Evolutionary conservation across 768 basidiomycete genomes (phyloP), one percentile per base, ranked within the genome.

Genomic region (Russula brevipes): DNA sequence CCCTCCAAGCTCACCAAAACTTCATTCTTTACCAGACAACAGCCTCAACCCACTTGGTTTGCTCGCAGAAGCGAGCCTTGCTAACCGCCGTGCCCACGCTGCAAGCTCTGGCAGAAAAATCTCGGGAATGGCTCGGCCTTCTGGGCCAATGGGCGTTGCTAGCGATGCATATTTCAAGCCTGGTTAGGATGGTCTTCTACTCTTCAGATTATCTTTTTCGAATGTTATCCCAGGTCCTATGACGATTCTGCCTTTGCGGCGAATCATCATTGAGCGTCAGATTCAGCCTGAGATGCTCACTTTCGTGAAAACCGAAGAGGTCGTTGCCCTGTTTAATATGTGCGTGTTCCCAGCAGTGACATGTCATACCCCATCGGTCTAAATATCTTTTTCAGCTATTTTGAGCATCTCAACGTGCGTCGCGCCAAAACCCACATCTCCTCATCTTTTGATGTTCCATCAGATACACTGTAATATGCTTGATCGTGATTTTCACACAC

Each of bases 281-380:
- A 76, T 94, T 36, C 93, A 94, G 69, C 95, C 95, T 0, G 95
- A 97, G 70, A 95, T 97, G 85, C 78, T 98, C 45, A 91, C 80
- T 66, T 95, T 96, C 67, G 88, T 93, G 3, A 79, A 79, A 60
- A 89, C 89, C 0, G 91, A 96, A 31, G 93, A 98, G 71, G 95
- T 98, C 45, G 85, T 94, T 19, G 88, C 86, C 4, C 77, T 98
- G 60, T 98, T 98, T 76, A 82, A 90, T 72, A 92, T 98, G 90
- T 92, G 61, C 66, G 87, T 82, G 24, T 61, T 58, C 54, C 57
- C 2, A 42, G 14, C 30, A 35, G n/a, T 16, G n/a, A 14, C 8
- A 31, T 17, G 14, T 64, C 50, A 56, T 45, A 39, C 66, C 65
- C 38, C 55, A 30, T 41, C 55, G 51, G 47, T 54, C 60, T 58